A percentile compares a stretch with the other conserved stretches of the same genome.
Evolutionary conservation across 345 rosid species (phyloP).

Genomic region (Brassica rapa): DNA sequence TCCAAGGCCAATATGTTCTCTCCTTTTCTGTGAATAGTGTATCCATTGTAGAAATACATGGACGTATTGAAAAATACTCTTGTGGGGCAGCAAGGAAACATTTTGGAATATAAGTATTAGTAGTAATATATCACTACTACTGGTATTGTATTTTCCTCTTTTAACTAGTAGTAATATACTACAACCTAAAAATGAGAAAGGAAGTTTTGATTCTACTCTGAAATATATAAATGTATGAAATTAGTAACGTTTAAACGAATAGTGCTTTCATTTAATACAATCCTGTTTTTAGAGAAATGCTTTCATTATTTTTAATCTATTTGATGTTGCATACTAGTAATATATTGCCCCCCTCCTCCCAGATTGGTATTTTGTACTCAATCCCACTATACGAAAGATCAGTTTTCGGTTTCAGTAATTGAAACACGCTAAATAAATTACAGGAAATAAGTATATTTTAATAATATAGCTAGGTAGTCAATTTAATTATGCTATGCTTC

Average conservation of each 20-base stretch:
- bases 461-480: background rate
- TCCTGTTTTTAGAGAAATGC: background rate
- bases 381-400: background rate
- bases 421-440: background rate
- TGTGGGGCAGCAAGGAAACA: background rate
- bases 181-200: background rate
- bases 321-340: background rate
- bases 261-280: background rate
- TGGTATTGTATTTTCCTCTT: background rate
- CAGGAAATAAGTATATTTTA: background rate
- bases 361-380: background rate
- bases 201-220: background rate
- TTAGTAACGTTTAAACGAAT: background rate
- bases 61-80: background rate
- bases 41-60: background rate
- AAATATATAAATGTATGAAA: background rate
- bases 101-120: background rate
- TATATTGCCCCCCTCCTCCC: background rate
- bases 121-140: background rate
- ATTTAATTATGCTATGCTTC: background rate
- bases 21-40: background rate
- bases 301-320: background rate
- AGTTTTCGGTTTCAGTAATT: too few species aligned
- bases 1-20: slow-evolving; percentile 17
- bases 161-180: background rate